Base-by-base conservation (phyloP, 2,329 filamentous ascomycete species). In the Talaromyces sp. region DNA sequence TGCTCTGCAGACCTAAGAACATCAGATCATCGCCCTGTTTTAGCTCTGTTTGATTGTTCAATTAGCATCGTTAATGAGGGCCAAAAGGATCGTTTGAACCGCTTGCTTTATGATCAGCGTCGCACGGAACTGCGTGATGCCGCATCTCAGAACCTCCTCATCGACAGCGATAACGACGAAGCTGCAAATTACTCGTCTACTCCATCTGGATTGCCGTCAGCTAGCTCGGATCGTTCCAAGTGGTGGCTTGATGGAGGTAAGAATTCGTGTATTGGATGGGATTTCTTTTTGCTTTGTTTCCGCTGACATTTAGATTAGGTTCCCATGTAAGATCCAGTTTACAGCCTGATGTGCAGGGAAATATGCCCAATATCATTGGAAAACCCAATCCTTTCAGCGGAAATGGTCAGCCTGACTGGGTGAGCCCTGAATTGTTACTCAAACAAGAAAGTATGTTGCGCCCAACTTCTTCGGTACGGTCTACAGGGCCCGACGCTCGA, bases 11-110 rank as follows among this genome's bases (percentile, higher is more conserved):
- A 91, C 31, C 80, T 99, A 38, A 85, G 83, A 12, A 96, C 97
- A 72, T 99, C 94, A 0, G 94, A 99, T 70, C 94, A 99, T 74
- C 85, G 92, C n/a, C 94, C 94, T 1, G 93, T 99, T 0, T 97
- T 91, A 75, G 92, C 91, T 12, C 86, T 86, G 0, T 99, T 99
- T 70, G 85, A 91, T 65, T 95, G 92, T 74, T 85, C 82, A 1
- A 88, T 97, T 57, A 92, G 81, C 65, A 86, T 94, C 51, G 79
- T 97, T 11, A 85, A 99, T 65, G 90, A 96, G 71, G 77, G 75
- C 26, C 78, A 82, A 57, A 91, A 90, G 65, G 88, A 92, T 63
- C 76, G 79, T 3, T 85, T 97, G 53, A 90, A 88, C 68, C 83
- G 83, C 32, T 82, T 88, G 57, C 80, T 97, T 11, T 97, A 97